Evolutionary conservation across 2,329 filamentous ascomycete genomes (phyloP).

Genomic region (Xylaria sp.): DNA sequence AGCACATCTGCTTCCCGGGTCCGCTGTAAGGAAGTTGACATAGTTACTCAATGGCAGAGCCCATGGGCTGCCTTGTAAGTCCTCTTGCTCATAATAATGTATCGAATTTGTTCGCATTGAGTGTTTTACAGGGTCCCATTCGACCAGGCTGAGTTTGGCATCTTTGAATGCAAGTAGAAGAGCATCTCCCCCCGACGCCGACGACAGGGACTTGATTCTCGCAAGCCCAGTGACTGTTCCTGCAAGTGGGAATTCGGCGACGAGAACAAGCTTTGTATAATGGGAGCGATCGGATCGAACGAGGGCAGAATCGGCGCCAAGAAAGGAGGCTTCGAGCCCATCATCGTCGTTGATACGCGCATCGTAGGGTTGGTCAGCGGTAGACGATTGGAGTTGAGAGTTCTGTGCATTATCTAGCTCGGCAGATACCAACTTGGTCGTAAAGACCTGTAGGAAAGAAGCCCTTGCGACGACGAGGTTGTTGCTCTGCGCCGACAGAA

Average conservation of each 20-base stretch:
- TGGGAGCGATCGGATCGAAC: constrained; percentile 71
- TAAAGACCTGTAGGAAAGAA: constrained; percentile 92
- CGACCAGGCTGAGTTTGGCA: constrained; percentile 90
- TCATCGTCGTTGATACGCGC: constrained; percentile 68
- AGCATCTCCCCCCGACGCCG: constrained; percentile 83
- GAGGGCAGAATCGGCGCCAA: constrained; percentile 70
- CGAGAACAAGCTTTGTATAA: constrained; percentile 82
- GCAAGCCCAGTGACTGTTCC: constrained; percentile 87
- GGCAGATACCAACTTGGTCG: constrained; percentile 73
- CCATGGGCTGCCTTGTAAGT: constrained; percentile 85
- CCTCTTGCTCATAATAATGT: constrained; percentile 97
- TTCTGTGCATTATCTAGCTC: constrained; percentile 65
- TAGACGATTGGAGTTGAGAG: constrained; percentile 53
- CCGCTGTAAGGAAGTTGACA: constrained; percentile 84
- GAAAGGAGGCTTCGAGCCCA: constrained; percentile 73
- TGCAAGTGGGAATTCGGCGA: constrained; percentile 84
- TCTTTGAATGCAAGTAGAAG: constrained; percentile 87
- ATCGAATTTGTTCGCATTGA: constrained; percentile 90
- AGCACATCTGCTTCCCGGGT: constrained; percentile 92
- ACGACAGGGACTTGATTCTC: constrained; percentile 76
- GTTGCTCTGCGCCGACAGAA: constrained; percentile 78
- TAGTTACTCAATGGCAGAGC: constrained; percentile 78
- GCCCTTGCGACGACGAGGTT: constrained; percentile 94
- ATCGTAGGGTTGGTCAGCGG: constrained; percentile 62
- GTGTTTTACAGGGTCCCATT: constrained; percentile 88